Percentiles rank a stretch among this genome's conserved stretches.
Evolutionary conservation across 495 filamentous ascomycete species (phyloP).

Genomic region (Penicillium crystallinum): DNA sequence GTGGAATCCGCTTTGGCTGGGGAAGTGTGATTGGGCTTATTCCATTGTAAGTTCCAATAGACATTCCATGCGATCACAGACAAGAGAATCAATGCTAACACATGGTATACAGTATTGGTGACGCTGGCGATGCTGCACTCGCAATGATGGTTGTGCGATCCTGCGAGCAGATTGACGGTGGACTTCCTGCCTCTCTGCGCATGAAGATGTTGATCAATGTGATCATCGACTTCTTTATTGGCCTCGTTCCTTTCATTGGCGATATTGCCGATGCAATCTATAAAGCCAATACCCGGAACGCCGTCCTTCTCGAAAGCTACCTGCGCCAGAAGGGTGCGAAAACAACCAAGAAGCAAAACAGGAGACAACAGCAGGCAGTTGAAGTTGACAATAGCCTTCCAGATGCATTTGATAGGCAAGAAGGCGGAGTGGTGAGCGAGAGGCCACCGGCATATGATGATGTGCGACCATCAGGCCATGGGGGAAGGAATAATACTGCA

Average conservation of each 20-base stretch:
- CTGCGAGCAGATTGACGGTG: slow-evolving; percentile 65
- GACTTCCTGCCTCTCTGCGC: slow-evolving; percentile 52
- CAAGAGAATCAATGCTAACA: slow-evolving; percentile 2
- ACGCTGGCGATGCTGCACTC: slow-evolving; percentile 57
- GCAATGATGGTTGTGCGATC: slow-evolving; percentile 63
- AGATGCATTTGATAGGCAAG: slow-evolving; percentile 39
- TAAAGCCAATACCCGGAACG: slow-evolving; percentile 72
- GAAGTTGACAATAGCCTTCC: slow-evolving; percentile 35
- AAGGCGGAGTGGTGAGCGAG: slow-evolving; percentile 19
- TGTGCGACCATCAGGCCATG: slow-evolving; percentile 8
- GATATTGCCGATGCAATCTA: slow-evolving; percentile 70
- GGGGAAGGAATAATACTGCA: slow-evolving; percentile 1
- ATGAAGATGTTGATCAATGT: slow-evolving; percentile 75
- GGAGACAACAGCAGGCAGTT: slow-evolving; percentile 5
- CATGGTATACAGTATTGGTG: slow-evolving; percentile 55
- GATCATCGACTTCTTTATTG: slow-evolving; percentile 70
- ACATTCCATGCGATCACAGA: background rate
- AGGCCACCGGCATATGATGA: slow-evolving; percentile 28
- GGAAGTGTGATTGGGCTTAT: slow-evolving; percentile 73
- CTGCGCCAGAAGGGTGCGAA: slow-evolving; percentile 49
- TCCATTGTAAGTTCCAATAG: slow-evolving; percentile 57
- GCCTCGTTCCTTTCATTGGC: slow-evolving; percentile 79
- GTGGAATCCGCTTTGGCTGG: slow-evolving; percentile 78
- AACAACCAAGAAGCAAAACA: slow-evolving; percentile 17
- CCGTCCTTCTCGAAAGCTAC: slow-evolving; percentile 65